Evolutionary conservation across 2,329 filamentous ascomycete genomes (phyloP), one percentile per base, ranked within the genome.

Genomic region (Ascochyta pisi): DNA sequence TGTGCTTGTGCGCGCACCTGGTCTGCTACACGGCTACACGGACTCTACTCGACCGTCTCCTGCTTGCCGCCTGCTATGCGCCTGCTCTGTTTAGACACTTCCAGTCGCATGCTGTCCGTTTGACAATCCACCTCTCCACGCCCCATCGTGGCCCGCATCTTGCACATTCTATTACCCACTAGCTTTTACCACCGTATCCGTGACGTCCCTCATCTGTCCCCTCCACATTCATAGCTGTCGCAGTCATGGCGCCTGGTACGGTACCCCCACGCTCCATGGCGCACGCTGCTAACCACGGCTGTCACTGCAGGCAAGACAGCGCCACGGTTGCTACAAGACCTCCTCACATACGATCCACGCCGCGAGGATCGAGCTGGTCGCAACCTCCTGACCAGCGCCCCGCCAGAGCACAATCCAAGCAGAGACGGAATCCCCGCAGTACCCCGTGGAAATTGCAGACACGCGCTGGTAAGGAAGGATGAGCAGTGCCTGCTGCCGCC

Each of bases 341-440:
- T 85, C 62, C 70, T 79, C 51, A 73, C 74, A 44, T 83, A 84
- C 67, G 81, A 84, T 59, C 80, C 83, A 13, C 75, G 78, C 56
- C 65, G 70, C 56, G 80, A 82, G 62, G 76, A 77, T 29, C 63
- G 65, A 5, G 71, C 69, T 26, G 80, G 79, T 51, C 79, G 79
- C 61, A 85, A 86, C 67, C 73, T 88, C 46, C 81, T 90, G 42
- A 81, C 83, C 38, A 81, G 86, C 57, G 75, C 82, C 23, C 83
- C 86, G 40, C 84, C 83, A 6, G 78, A 81, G n/a, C 83, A 81
- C 50, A 72, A 77, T 54, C 72, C 77, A 34, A 67, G 70, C 16
- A 63, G 61, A 8, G 68, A 68, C 10, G 70, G 71, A 6, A 58
- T 66, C 19, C 66, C 73, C 23, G 69, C 74, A 15, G 68, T 77